Base-by-base conservation (phyloP, 2,329 filamentous ascomycete species). In the Juglanconis oblonga region DNA sequence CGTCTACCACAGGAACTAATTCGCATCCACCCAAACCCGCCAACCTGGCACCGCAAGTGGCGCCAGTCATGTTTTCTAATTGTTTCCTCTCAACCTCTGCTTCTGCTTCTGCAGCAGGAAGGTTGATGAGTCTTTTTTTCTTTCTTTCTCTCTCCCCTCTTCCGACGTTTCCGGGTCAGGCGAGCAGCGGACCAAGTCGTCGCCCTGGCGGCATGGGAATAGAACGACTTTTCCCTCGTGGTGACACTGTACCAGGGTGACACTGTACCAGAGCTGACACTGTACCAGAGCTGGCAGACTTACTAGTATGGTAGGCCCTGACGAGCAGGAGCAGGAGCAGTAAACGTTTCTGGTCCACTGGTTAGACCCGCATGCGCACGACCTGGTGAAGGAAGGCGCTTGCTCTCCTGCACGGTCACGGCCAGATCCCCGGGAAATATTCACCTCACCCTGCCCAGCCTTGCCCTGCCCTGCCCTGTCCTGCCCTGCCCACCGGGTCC, bases 21-120 rank as follows among this genome's bases (percentile, higher is more conserved):
- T 33, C n/a, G 14, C 11, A 33, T 13, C 55, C 55, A 51, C 47
- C n/a, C n/a, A 6, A n/a, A 10, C 42, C 42, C 31, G 38, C 48
- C 24, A 10, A n/a, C 17, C 51, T 42, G 17, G 35, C 52, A 38
- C 44, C n/a, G 38, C 42, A 7, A 52, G 59, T 57, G 55, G 55
- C 49, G 56, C 45, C 52, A 51, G 50, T 57, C 52, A 49, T 49
- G 36, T 58, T 58, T 63, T 61, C 36, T 57, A 62, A 32, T 52
- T 52, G 55, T 52, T 58, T 58, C 59, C 59, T 56, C 52, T 57
- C 51, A 52, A 36, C 55, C 58, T 58, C 51, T 63, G 55, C 57
- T 63, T 63, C 60, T 50, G 31, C 33, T 35, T 35, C 17, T 55
- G 44, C 45, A 48, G 32, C 24, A 24, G 24, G 24, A 24, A 24